Evolutionary conservation across 176 grass and related monocot species (phyloP), one percentile per base, ranked within the genome.

Genomic region (Echinochloa phyllopogon): DNA sequence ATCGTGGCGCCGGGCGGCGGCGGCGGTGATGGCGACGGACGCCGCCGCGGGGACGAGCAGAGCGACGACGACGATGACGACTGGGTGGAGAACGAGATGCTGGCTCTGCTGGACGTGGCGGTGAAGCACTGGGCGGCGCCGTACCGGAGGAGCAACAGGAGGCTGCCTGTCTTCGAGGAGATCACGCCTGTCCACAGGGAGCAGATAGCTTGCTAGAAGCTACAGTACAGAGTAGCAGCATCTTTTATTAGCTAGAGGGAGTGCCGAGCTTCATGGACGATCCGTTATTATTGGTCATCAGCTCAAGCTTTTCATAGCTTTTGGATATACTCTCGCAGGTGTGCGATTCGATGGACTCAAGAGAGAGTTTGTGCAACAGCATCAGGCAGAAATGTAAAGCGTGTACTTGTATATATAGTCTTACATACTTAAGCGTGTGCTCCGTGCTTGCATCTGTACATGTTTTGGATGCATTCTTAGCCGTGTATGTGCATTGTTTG

Each of bases 141-240:
- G 53, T 87, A 90, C 74, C 57, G 68, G 88, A 73, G 63, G 41
- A 83, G 67, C 66, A 86, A 76, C 75, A 75, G 74, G 83, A 80
- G 94, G 80, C 83, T 97, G 27, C 94, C 94, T 4, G 89, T 97
- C 10, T 97, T 97, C 79, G 92, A 94, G 84, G 92, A 92, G 83
- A 94, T 97, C 57, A 82, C 92, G 16, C 76, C 87, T 0, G 41
- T 82, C 39, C 42, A 23, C 66, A 87, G 49, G 77, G 73, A 94
- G 79, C 92, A 90, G 36, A 65, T 89, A 71, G 88, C 92, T 62
- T 94, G 88, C 83, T 90, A 87, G 73, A 81, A 82, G 23, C 55
- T 4, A 49, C 3, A 64, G 50, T n/a, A n/a, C n/a, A 39, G 17
- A 44, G 24, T n/a, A 73, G 41, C 56, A 59, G 13, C 25, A 48